Evolutionary conservation across 225 moss, liverwort and hornwort species (phyloP).

Genomic region (Neckera pumila): DNA sequence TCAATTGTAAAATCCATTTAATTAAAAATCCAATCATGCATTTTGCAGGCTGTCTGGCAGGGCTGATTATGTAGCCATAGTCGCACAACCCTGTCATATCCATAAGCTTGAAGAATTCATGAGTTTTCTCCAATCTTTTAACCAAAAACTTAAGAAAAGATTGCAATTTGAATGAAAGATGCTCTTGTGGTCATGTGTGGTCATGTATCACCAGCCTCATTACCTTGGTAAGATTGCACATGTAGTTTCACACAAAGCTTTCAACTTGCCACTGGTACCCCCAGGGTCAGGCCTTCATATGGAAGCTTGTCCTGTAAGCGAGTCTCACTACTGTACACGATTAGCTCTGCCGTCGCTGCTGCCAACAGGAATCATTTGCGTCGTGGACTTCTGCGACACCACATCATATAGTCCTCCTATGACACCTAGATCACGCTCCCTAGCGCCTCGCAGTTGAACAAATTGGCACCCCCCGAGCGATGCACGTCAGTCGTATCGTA

Average conservation of each 20-base stretch:
- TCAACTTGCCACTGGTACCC: background rate
- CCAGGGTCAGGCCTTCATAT: background rate
- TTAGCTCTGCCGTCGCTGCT: no score
- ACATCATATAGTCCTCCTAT: background rate
- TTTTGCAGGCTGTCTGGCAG: background rate
- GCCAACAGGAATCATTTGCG: background rate
- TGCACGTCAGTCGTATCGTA: no score
- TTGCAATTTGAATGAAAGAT: background rate
- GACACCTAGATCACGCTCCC: no score
- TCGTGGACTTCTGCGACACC: background rate
- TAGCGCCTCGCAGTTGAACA: no score
- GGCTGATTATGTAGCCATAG: background rate
- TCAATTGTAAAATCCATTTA: no score
- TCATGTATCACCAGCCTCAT: background rate
- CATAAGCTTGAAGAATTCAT: background rate
- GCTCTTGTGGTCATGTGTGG: background rate
- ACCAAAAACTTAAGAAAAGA: background rate
- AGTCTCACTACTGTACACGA: background rate
- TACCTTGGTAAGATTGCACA: background rate
- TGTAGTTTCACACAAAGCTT: background rate
- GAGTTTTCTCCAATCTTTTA: background rate
- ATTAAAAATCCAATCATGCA: background rate
- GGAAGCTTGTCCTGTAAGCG: background rate
- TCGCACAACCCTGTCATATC: background rate
- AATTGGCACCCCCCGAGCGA: no score